Evolutionary conservation across 768 basidiomycete genomes (phyloP).

Genomic region (Galerina marginata): DNA sequence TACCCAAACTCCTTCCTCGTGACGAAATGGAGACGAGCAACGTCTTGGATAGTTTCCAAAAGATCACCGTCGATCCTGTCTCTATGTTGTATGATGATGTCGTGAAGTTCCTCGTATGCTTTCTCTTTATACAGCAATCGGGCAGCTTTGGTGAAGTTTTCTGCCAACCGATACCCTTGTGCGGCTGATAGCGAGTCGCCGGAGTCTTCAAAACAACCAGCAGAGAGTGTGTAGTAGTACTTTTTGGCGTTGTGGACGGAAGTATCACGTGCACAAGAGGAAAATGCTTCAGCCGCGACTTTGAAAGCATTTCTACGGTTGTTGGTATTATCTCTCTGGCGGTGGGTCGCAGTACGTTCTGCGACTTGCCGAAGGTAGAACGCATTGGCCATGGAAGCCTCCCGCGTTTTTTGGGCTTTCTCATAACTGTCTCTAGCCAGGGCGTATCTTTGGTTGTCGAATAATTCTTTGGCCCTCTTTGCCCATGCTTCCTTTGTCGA

Average conservation of each 20-base stretch:
- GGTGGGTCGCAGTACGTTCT: slow-evolving; percentile 31
- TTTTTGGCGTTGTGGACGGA: slow-evolving; percentile 27
- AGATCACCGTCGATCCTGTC: slow-evolving; percentile 35
- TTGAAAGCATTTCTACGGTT: slow-evolving; percentile 40
- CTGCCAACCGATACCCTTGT: slow-evolving; percentile 43
- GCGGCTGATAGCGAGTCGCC: slow-evolving; percentile 49
- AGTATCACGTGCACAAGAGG: slow-evolving; percentile 40
- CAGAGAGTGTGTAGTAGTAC: slow-evolving; percentile 48
- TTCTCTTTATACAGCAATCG: slow-evolving; percentile 54
- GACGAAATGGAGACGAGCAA: slow-evolving; percentile 53
- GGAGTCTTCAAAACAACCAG: slow-evolving; percentile 49
- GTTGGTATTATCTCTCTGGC: slow-evolving; percentile 1
- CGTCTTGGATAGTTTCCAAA: slow-evolving; percentile 42
- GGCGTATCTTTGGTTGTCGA: slow-evolving; percentile 48
- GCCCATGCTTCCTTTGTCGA: slow-evolving; percentile 52
- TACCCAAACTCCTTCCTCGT: slow-evolving; percentile 31
- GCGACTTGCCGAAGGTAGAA: slow-evolving; percentile 58
- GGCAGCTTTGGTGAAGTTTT: slow-evolving; percentile 49
- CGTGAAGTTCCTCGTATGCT: slow-evolving; percentile 57
- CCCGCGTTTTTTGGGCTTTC: slow-evolving; percentile 43
- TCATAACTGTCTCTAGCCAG: slow-evolving; percentile 47
- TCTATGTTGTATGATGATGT: slow-evolving; percentile 44
- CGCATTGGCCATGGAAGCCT: slow-evolving; percentile 55
- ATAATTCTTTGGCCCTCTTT: slow-evolving; percentile 37
- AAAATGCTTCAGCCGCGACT: slow-evolving; percentile 56